phyloP scores from a whole-genome alignment of 2,329 filamentous ascomycete species.

The Teratosphaeriaceae sp. region DNA sequence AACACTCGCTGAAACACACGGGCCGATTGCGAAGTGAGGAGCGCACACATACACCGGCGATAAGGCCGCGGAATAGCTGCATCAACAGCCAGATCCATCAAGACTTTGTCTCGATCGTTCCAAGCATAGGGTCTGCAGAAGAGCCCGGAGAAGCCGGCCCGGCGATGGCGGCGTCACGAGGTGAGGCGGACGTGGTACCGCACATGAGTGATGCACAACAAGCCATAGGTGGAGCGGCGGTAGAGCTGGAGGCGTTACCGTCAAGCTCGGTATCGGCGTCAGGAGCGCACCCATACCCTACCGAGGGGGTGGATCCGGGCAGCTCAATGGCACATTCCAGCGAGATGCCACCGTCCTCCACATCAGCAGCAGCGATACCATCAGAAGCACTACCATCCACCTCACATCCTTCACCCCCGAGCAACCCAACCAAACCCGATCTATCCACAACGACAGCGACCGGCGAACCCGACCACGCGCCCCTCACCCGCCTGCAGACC shows the following conservation, averaged over 20 bases:
- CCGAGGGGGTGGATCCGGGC: neutral
- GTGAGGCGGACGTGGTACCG: too few relatives aligned
- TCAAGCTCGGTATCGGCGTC: neutral
- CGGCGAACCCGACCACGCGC: neutral
- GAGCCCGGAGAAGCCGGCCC: too few relatives aligned
- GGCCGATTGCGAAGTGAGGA: too few relatives aligned
- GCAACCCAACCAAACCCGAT: constrained; percentile 5
- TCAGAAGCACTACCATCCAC: neutral
- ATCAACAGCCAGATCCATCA: too few relatives aligned
- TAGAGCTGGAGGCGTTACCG: constrained; percentile 8
- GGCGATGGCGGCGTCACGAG: too few relatives aligned
- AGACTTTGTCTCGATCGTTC: too few relatives aligned
- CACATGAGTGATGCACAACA: constrained; percentile 1
- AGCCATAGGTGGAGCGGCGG: neutral
- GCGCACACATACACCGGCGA: too few relatives aligned
- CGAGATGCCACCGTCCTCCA: neutral
- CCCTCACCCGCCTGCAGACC: constrained; percentile 33
- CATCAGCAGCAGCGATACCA: neutral
- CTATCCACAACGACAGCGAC: constrained; percentile 5
- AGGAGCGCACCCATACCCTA: neutral
- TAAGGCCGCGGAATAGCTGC: too few relatives aligned
- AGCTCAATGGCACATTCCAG: neutral
- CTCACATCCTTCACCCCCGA: neutral
- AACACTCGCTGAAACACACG: too few relatives aligned
- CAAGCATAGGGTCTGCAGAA: too few relatives aligned